Conservation (phyloP, 1,139 yeast genomes). For the Debaryomycetaceae sp. region DNA sequence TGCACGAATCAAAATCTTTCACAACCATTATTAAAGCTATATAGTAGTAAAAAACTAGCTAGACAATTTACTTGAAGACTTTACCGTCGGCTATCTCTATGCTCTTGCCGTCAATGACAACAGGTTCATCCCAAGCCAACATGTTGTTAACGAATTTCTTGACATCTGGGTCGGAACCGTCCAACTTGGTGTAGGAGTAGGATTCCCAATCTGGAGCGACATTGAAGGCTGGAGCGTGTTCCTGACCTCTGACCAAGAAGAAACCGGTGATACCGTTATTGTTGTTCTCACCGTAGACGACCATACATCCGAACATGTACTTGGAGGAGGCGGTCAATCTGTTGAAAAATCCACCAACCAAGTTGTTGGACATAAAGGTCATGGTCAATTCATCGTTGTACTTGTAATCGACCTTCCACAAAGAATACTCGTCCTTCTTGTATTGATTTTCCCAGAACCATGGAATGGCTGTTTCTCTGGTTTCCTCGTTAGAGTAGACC, state of each 20-base stretch:
- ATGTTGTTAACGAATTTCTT: slow-evolving; percentile 44
- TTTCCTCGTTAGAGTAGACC: slow-evolving; percentile 94
- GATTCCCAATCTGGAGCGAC: slow-evolving; percentile 99
- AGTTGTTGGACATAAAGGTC: slow-evolving; percentile 98
- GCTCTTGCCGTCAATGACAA: slow-evolving; percentile 40
- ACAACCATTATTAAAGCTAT: not conserved
- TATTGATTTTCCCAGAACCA: slow-evolving; percentile 95
- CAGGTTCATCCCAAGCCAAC: slow-evolving; percentile 55
- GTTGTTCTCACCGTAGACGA: slow-evolving; percentile 98
- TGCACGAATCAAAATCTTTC: not conserved
- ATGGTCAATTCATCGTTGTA: slow-evolving; percentile 96
- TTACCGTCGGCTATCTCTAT: slow-evolving; percentile 52
- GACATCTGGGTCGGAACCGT: slow-evolving; percentile 33
- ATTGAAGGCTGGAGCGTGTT: slow-evolving; percentile 82
- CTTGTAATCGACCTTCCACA: slow-evolving; percentile 95
- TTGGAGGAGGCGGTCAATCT: slow-evolving; percentile 90
- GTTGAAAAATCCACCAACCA: slow-evolving; percentile 97
- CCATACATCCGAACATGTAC: slow-evolving; percentile 90
- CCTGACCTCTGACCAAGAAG: slow-evolving; percentile 94
- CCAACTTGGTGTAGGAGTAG: slow-evolving; percentile 43
- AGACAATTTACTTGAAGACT: slow-evolving; percentile 40
- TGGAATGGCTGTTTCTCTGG: slow-evolving; percentile 91
- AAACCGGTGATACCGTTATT: slow-evolving; percentile 96
- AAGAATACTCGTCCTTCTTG: slow-evolving; percentile 90
- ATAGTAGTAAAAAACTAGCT: not conserved